These are phyloP conservation scores for Aspergillus japonicus DNA, from an alignment of 2,329 filamentous ascomycete genomes.

Conservation along the genomic window DNA sequence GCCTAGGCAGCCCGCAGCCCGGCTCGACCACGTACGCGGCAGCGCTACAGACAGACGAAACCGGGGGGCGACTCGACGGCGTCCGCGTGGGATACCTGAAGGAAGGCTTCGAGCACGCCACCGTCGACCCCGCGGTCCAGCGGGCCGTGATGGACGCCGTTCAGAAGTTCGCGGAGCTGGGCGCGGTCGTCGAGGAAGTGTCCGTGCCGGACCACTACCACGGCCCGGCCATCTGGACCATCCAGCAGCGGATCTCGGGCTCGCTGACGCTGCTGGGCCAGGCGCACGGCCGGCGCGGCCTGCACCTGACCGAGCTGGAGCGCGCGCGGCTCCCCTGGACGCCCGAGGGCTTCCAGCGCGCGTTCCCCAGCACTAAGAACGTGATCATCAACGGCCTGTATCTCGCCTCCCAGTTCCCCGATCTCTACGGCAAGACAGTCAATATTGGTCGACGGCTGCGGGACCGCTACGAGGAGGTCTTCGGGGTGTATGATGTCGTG, in stretches of 20 bases:
- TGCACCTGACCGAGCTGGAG: slow-evolving; percentile 54
- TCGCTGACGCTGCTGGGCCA: slow-evolving; percentile 45
- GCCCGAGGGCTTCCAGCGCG: slow-evolving; percentile 50
- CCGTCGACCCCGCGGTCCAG: slow-evolving; percentile 43
- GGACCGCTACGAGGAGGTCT: slow-evolving; percentile 43
- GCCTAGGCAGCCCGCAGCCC: slow-evolving; percentile 30
- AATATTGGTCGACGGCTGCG: slow-evolving; percentile 42
- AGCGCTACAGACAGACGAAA: slow-evolving; percentile 11
- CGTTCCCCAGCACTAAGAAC: slow-evolving; percentile 47
- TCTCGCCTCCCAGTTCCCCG: slow-evolving; percentile 39
- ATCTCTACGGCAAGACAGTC: slow-evolving; percentile 42
- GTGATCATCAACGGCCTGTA: slow-evolving; percentile 44
- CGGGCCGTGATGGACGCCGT: slow-evolving; percentile 45
- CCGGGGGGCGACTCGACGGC: slow-evolving; percentile 16
- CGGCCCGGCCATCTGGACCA: slow-evolving; percentile 52
- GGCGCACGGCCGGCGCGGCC: slow-evolving; percentile 48
- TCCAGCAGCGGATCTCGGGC: slow-evolving; percentile 41
- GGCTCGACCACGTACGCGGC: slow-evolving; percentile 22
- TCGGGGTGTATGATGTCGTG: slow-evolving; percentile 41
- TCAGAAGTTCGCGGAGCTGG: slow-evolving; percentile 44
- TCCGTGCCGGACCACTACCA: slow-evolving; percentile 50
- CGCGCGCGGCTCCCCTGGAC: slow-evolving; percentile 48
- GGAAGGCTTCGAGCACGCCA: slow-evolving; percentile 46
- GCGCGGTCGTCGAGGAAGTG: slow-evolving; percentile 52
- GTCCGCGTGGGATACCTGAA: slow-evolving; percentile 44